Conservation (phyloP, 345 rosid genomes). For the Ailanthus altissimus region DNA sequence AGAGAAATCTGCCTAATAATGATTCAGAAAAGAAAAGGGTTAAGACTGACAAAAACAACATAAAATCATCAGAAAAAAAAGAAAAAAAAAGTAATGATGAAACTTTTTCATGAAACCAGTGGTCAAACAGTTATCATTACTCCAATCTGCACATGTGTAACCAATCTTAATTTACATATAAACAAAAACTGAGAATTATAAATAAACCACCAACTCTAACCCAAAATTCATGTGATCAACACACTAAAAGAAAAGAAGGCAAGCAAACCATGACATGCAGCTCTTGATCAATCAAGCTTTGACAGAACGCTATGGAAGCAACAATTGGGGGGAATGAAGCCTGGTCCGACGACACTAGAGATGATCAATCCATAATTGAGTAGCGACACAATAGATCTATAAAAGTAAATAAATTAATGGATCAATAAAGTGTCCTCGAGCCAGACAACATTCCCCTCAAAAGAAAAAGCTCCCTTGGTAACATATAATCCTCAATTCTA, state of each 20-base stretch:
- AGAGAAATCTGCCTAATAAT: slow-evolving; percentile 29
- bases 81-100: slow-evolving; percentile 50
- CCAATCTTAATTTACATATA: slow-evolving; percentile 27
- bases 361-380: slow-evolving; percentile 16
- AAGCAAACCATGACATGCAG: slow-evolving; percentile 40
- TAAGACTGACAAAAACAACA: slow-evolving; percentile 33
- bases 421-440: slow-evolving; percentile 68
- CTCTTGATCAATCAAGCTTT: not conserved
- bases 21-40: slow-evolving; percentile 31
- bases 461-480: slow-evolving; percentile 43
- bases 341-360: slow-evolving; percentile 88
- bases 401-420: not conserved
- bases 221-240: not conserved
- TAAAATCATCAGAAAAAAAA: slow-evolving; percentile 37
- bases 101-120: slow-evolving; percentile 33
- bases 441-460: slow-evolving; percentile 99
- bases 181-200: slow-evolving; percentile 16
- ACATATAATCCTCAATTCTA: slow-evolving; percentile 2
- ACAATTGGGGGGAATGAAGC: slow-evolving; percentile 97
- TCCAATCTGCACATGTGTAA: slow-evolving; percentile 45
- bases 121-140: slow-evolving; percentile 66
- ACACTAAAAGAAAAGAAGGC: slow-evolving; percentile 1
- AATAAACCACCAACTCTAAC: not conserved
- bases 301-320: slow-evolving; percentile 37
- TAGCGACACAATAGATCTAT: slow-evolving; percentile 30